Evolutionary conservation across 208 protist genomes (phyloP).

Genomic region (Strigomonas culicis): DNA sequence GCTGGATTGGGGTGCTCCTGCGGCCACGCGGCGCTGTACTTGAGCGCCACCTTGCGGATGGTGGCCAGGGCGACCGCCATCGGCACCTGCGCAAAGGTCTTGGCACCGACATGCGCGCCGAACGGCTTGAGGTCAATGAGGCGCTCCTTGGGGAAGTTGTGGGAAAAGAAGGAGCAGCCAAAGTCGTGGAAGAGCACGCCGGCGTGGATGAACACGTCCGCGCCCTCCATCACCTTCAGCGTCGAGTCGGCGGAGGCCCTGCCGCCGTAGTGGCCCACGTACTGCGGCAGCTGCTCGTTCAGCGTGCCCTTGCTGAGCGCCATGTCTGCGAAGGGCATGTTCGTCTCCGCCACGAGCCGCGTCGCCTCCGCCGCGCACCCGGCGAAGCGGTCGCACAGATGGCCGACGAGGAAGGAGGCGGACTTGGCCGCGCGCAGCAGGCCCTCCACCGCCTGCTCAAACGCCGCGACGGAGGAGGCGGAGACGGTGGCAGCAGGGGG

Average conservation of each 20-base stretch:
- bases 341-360: conserved; percentile 30
- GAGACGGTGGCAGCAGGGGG: conserved; percentile 22
- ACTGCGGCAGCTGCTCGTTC: conserved; percentile 39
- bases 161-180: conserved; percentile 29
- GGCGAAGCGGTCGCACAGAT: conserved; percentile 36
- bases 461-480: conserved; percentile 21
- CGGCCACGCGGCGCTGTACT: conserved; percentile 17
- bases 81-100: conserved; percentile 41
- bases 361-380: conserved; percentile 20
- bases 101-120: conserved; percentile 25
- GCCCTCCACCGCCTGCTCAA: conserved; percentile 20
- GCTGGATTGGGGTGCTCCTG: conserved; percentile 13
- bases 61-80: conserved; percentile 35
- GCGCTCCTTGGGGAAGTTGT: conserved; percentile 36
- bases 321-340: conserved; percentile 37
- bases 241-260: conserved; percentile 18
- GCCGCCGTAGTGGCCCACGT: conserved; percentile 45
- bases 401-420: conserved; percentile 34
- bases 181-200: conserved; percentile 41
- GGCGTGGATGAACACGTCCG: conserved; percentile 40
- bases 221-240: conserved; percentile 31
- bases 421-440: conserved; percentile 18
- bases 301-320: conserved; percentile 43
- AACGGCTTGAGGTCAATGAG: conserved; percentile 53
- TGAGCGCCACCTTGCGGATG: conserved; percentile 29